phyloP scores from a whole-genome alignment of 2,329 filamentous ascomycete species.

The Zymoseptoria pseudotritici region DNA sequence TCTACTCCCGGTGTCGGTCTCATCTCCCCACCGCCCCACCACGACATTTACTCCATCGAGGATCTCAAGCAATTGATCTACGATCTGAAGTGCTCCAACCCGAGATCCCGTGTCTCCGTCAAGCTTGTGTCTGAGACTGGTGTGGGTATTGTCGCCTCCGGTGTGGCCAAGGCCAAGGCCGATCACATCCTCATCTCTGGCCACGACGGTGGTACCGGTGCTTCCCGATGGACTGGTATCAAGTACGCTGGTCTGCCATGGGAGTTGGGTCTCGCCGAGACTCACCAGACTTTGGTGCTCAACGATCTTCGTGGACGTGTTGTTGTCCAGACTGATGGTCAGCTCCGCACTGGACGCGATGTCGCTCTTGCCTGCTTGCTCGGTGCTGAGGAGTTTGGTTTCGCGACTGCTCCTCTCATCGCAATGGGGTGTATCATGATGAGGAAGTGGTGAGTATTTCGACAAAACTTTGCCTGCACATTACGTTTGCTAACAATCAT shows the following conservation, averaged over 20 bases:
- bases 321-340: slow-evolving; percentile 92
- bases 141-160: slow-evolving; percentile 93
- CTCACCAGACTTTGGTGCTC: slow-evolving; percentile 89
- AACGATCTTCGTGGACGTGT: slow-evolving; percentile 95
- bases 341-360: slow-evolving; percentile 85
- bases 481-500: slow-evolving; percentile 13
- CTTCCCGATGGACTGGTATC: slow-evolving; percentile 96
- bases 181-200: slow-evolving; percentile 96
- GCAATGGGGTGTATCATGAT: slow-evolving; percentile 97
- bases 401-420: slow-evolving; percentile 88
- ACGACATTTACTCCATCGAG: slow-evolving; percentile 98
- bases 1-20: slow-evolving; percentile 93
- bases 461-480: not conserved
- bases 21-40: slow-evolving; percentile 91
- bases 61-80: slow-evolving; percentile 97
- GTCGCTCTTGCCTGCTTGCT: slow-evolving; percentile 90
- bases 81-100: slow-evolving; percentile 93
- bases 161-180: slow-evolving; percentile 94
- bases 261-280: slow-evolving; percentile 94
- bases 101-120: slow-evolving; percentile 83
- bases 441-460: slow-evolving; percentile 55
- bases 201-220: slow-evolving; percentile 93
- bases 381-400: slow-evolving; percentile 97
- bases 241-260: slow-evolving; percentile 96
- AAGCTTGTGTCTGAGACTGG: slow-evolving; percentile 97